Base-by-base conservation (phyloP, 805 yeast genomes). In the Alloascoidea hylecoeti region DNA sequence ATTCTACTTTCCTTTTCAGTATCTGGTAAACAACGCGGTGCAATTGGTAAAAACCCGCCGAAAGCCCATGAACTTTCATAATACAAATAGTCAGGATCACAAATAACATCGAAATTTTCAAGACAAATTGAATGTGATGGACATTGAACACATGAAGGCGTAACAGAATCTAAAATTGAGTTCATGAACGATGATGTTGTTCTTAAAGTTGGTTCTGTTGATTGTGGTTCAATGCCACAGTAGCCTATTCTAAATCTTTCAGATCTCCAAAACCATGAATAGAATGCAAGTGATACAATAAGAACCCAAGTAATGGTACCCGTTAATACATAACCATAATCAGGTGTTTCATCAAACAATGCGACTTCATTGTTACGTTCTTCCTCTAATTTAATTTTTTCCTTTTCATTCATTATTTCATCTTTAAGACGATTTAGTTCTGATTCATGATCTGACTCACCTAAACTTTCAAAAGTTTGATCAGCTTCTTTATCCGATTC, bases 51-150 rank as follows among this genome's bases (percentile, higher is more conserved):
- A 13, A 72, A 41, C 3, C 82, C 78, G 41, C 67, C 63, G 18
- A 73, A 51, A 30, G 71, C 58, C 44, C 70, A 63, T 68, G 76
- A 68, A 13, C 78, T 77, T 38, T 66, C 61, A 33, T 50, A 49
- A 27, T 60, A 64, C 35, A 70, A 53, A 50, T 63, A 81, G 40
- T 78, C 94, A 35, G 75, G 77, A 46, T 72, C 76, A 56, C 98
- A 89, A 40, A 69, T 74, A 5, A 82, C 49, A 38, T 66, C 61
- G 47, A 80, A 61, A 35, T 65, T 52, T 16, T 74, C 72, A 44
- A 66, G 73, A 57, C 97, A 89, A 30, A 71, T 61, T 0, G 89
- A 89, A 57, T 88, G 77, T 3, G 65, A 68, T 2, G 97, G 96
- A 52, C 97, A 89, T 17, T 70, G 70, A 3, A 70, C 58, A 58